Evolutionary conservation across 2,329 filamentous ascomycete genomes (phyloP), one percentile per base, ranked within the genome.

Genomic region (Venturia nashicola): DNA sequence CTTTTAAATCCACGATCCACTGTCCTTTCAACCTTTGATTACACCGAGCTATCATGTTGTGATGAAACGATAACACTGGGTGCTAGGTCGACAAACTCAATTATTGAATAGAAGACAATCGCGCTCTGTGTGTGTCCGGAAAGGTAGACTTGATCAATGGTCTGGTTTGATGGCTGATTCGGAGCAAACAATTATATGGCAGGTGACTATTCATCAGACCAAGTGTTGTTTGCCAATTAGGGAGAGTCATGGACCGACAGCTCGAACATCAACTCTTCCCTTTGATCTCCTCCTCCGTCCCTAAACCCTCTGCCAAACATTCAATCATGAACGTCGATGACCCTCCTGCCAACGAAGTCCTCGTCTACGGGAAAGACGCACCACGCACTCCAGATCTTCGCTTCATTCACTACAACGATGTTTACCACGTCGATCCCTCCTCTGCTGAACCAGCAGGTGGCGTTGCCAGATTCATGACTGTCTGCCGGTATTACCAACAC

Each of bases 401-500:
- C n/a, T 76, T 96, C 64, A 73, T 96, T 40, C 92, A 96, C 77
- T 96, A 88, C 80, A 96, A 96, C 75, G 91, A 97, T 76, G 91
- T 96, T 66, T 96, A 96, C 74, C 92, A 96, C 70, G 83, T 96
- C 63, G 91, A 96, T 75, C 69, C 82, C 59, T 79, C 80, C 1
- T 91, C 89, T 34, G 85, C 88, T 18, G 90, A 96, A 71, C 92
- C 92, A 0, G 85, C 91, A 2, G 92, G 92, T 36, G 92, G 92
- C 20, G 82, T 89, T 51, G 80, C 89, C 39, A 83, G 92, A 59
- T 96, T 97, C 76, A 86, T 94, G 72, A 87, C 86, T 3, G 77
- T 94, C 34, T 81, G 87, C 68, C 86, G 90, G 65, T 82, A 92
- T 73, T 96, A 96, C 72, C 85, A 85, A 61, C 75, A 82, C 1